Percentiles rank a stretch among this genome's conserved stretches.
These are phyloP conservation scores for Trichoderma virens DNA, from an alignment of 495 filamentous ascomycete species.

Conservation along the genomic window DNA sequence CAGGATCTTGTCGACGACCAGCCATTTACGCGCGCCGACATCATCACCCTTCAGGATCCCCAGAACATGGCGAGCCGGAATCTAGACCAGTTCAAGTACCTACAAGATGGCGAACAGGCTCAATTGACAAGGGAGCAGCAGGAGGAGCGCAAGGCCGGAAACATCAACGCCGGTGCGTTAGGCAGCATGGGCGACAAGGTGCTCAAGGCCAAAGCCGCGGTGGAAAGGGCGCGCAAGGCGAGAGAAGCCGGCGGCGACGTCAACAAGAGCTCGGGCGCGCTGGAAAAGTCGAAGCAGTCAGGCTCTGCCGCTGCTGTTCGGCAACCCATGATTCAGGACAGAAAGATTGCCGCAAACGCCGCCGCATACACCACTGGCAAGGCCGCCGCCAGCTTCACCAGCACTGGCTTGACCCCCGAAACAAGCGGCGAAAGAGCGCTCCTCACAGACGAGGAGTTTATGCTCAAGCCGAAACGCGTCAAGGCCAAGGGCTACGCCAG, in stretches of 20 bases:
- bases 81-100: slow-evolving; percentile 80
- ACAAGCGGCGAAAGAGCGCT: slow-evolving; percentile 78
- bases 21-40: slow-evolving; percentile 84
- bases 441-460: slow-evolving; percentile 88
- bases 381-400: slow-evolving; percentile 91
- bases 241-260: slow-evolving; percentile 40
- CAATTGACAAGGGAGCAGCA: slow-evolving; percentile 46
- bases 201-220: slow-evolving; percentile 82
- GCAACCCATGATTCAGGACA: slow-evolving; percentile 35
- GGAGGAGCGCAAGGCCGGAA: slow-evolving; percentile 50
- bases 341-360: slow-evolving; percentile 66
- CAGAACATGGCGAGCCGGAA: slow-evolving; percentile 82
- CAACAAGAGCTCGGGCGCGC: slow-evolving; percentile 37
- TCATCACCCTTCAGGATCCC: slow-evolving; percentile 94
- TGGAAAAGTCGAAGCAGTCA: slow-evolving; percentile 29
- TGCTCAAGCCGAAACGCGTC: slow-evolving; percentile 81
- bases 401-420: slow-evolving; percentile 85
- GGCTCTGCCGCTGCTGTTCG: slow-evolving; percentile 13
- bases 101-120: slow-evolving; percentile 71
- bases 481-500: slow-evolving; percentile 86
- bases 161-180: slow-evolving; percentile 67
- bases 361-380: slow-evolving; percentile 84
- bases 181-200: slow-evolving; percentile 78
- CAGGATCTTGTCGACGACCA: slow-evolving; percentile 79
- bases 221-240: slow-evolving; percentile 66